Base-by-base conservation (phyloP, 2,329 filamentous ascomycete genomes). In the Fusarium vanettenii region DNA sequence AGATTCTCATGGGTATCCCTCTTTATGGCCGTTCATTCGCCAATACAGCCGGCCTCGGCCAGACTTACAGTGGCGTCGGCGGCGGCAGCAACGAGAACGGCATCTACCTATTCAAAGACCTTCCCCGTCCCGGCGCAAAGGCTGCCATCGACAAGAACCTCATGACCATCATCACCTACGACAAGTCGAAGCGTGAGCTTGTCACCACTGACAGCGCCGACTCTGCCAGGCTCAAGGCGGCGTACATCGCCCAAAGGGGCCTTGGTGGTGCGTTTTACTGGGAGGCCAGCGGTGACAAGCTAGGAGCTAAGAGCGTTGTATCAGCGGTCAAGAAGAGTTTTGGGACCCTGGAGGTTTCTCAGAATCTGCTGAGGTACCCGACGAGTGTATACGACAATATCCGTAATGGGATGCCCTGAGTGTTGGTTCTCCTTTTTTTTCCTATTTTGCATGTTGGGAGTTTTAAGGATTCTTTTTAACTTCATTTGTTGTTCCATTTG, bases 201-300 rank as follows among this genome's bases (percentile, higher is more conserved):
- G 86, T 97, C 60, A 90, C 89, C 27, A 97, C 94, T 78, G 92
- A 93, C 76, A 93, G 88, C 5, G 85, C 89, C 0, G 81, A 84
- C 35, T 90, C 92, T 72, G 89, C 89, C 1, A 80, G 80, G 31
- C 79, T 84, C 73, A 97, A 97, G 85, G 89, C 89, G 1, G 80
- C 85, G 10, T 97, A 92, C 79, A 87, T 97, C 73, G 84, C 85
- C 75, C 78, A 84, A 25, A 86, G 86, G 63, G 85, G 88, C 0
- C 87, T 97, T 1, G 94, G 93, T 1, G 94, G 94, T 14, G 92
- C 90, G 0, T 94, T 97, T 86, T 97, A 93, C 89, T 97, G 94
- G 94, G 94, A 97, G 82, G 92, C 90, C 11, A 93, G 90, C 74
- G 92, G 90, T 14, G 94, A 97, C 78, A 85, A 82, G 73, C 76